These are phyloP conservation scores for Periconia sp. DNA, from an alignment of 2,329 filamentous ascomycete genomes.

Conservation along the genomic window DNA sequence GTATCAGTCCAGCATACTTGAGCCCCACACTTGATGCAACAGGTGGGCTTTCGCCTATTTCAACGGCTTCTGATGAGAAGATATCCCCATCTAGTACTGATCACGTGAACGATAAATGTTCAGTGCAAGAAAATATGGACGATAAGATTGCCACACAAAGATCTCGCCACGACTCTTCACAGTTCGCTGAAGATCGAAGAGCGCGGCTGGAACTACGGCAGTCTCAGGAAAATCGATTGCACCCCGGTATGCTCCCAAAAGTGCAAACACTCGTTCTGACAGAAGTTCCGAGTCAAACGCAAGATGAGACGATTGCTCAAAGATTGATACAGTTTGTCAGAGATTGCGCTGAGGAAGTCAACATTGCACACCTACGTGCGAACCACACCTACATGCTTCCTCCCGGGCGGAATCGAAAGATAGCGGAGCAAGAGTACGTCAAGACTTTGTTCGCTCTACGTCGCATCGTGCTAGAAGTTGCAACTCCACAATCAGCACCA, in stretches of 20 bases:
- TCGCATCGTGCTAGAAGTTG: constrained; percentile 58
- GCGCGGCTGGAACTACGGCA: constrained; percentile 35
- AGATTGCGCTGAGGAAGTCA: constrained; percentile 58
- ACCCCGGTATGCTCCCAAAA: constrained; percentile 58
- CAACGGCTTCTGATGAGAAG: constrained; percentile 2
- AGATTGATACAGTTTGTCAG: constrained; percentile 57
- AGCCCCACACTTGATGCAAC: constrained; percentile 15
- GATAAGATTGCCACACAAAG: constrained; percentile 1
- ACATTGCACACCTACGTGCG: constrained; percentile 56
- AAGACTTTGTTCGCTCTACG: constrained; percentile 57
- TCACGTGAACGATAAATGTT: neutral
- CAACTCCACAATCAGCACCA: constrained; percentile 20
- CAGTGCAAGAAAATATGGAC: neutral
- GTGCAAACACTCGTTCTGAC: constrained; percentile 59
- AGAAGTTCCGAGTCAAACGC: constrained; percentile 54
- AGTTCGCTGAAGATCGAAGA: constrained; percentile 32
- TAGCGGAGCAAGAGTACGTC: constrained; percentile 52
- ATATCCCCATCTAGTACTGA: neutral
- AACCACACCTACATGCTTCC: constrained; percentile 60
- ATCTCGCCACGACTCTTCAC: constrained; percentile 24
- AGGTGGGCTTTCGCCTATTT: constrained; percentile 19
- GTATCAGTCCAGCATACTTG: constrained; percentile 6
- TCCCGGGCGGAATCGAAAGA: constrained; percentile 55
- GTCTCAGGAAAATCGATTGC: constrained; percentile 43
- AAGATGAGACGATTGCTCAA: constrained; percentile 39